phyloP scores from a whole-genome alignment of 805 yeast genomes.

The Metschnikowia shivogae region DNA sequence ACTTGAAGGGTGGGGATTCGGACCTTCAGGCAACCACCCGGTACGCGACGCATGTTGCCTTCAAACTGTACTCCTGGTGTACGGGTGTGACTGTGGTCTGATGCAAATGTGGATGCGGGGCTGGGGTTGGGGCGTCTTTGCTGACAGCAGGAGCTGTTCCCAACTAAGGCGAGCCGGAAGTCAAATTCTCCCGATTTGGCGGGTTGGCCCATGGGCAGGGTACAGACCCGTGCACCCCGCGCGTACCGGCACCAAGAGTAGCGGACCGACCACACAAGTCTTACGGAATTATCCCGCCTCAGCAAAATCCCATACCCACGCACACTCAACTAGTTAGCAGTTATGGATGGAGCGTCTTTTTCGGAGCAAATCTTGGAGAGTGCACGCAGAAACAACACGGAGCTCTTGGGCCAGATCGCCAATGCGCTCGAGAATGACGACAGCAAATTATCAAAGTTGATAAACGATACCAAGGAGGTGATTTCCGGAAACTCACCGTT shows the following conservation, averaged over 20 bases:
- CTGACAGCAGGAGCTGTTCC: too few relatives aligned
- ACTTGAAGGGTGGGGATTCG: too few relatives aligned
- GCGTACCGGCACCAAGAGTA: not conserved
- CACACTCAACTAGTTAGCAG: not conserved
- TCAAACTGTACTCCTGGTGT: too few relatives aligned
- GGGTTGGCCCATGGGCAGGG: not conserved
- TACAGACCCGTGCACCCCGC: conserved; percentile 1
- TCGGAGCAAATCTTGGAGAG: conserved; percentile 78
- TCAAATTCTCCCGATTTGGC: not conserved
- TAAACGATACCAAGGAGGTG: conserved; percentile 63
- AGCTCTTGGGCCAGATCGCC: conserved; percentile 58
- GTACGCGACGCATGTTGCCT: too few relatives aligned
- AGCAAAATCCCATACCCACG: not conserved
- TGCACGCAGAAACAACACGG: conserved; percentile 82
- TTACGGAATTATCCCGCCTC: too few relatives aligned
- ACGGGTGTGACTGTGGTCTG: too few relatives aligned
- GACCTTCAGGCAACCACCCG: too few relatives aligned
- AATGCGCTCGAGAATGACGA: conserved; percentile 39
- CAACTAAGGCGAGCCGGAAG: too few relatives aligned
- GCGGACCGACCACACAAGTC: not conserved
- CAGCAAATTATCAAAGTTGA: conserved; percentile 39
- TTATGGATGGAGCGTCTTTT: conserved; percentile 60
- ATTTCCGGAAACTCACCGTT: conserved; percentile 77
- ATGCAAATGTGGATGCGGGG: too few relatives aligned
- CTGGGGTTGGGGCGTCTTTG: too few relatives aligned